Evolutionary conservation across 2,329 filamentous ascomycete genomes (phyloP), one percentile per base, ranked within the genome.

Genomic region (Sarocladium oryzae): DNA sequence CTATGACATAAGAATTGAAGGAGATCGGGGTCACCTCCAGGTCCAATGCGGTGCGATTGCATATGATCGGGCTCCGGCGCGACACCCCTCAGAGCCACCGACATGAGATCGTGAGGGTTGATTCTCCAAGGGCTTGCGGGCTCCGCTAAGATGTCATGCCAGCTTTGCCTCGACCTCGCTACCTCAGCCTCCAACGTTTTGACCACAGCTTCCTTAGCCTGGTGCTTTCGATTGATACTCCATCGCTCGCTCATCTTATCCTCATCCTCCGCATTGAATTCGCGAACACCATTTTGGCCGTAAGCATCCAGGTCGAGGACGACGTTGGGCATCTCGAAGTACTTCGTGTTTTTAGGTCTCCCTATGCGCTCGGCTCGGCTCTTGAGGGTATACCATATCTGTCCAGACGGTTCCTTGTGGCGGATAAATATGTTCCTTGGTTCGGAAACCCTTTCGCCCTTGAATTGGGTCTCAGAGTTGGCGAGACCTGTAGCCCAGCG

Each of bases 281-380:
- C 58, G 24, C 76, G 73, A 35, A 79, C 75, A 43, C 66, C 60
- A 1, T 58, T 63, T 55, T 60, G 71, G 18, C 71, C 67, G 54
- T 73, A 69, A 40, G 74, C 72, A 55, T 81, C 78, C 35, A 82
- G 73, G 53, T 81, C 75, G 35, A 81, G 66, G 2, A 79, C 60
- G 10, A 74, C 55, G 16, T 67, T 51, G 11, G 73, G 68, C 36
- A 75, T 63, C 21, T 72, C 60, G 54, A 72, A 70, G 53, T 69
- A 64, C n/a, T 65, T 57, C 43, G 57, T 30, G 9, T 58, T 36
- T 7, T 41, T 46, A 1, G 56, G 16, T n/a, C n/a, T 3, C 26
- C 23, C 13, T 3, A 45, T 51, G 21, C 53, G 33, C 9, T 51
- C 46, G 21, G 26, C 6, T 20, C 28, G 40, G 30, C 16, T 36